A percentile compares a stretch with the other conserved stretches of the same genome.
Conservation (phyloP, 805 yeast species). For the Teunomyces tritomae region DNA sequence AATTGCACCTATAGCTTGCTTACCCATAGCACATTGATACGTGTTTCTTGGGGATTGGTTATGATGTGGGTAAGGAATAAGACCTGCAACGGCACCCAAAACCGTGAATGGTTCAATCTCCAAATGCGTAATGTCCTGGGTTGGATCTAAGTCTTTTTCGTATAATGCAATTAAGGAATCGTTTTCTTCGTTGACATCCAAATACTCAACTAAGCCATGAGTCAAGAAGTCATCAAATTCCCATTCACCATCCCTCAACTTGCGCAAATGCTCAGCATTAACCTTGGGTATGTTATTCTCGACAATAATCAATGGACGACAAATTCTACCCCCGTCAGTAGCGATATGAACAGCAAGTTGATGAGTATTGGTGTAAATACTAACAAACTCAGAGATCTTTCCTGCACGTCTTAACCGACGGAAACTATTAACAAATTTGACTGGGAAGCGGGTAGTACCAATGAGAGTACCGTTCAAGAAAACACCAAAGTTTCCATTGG, state of each 20-base stretch:
- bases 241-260: slow-evolving; percentile 66
- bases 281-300: slow-evolving; percentile 71
- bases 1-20: slow-evolving; percentile 99
- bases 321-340: slow-evolving; percentile 97
- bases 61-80: slow-evolving; percentile 90
- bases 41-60: slow-evolving; percentile 92
- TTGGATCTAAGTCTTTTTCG: slow-evolving; percentile 57
- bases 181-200: slow-evolving; percentile 64
- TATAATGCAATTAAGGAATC: slow-evolving; percentile 36
- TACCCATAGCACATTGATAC: slow-evolving; percentile 96
- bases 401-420: slow-evolving; percentile 81
- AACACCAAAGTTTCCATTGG: slow-evolving; percentile 76
- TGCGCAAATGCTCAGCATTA: slow-evolving; percentile 61
- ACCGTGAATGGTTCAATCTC: slow-evolving; percentile 96
- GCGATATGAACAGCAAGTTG: slow-evolving; percentile 95
- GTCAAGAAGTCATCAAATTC: slow-evolving; percentile 87
- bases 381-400: slow-evolving; percentile 82
- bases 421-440: slow-evolving; percentile 75
- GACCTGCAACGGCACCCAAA: slow-evolving; percentile 88
- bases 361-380: slow-evolving; percentile 85
- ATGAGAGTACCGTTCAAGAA: slow-evolving; percentile 91
- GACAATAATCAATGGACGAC: slow-evolving; percentile 92
- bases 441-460: slow-evolving; percentile 86
- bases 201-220: slow-evolving; percentile 86
- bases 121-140: slow-evolving; percentile 64